A percentile compares a stretch with the other conserved stretches of the same genome.
Conservation (phyloP, 116 monocot species). For the Papilionanthe hybrid region DNA sequence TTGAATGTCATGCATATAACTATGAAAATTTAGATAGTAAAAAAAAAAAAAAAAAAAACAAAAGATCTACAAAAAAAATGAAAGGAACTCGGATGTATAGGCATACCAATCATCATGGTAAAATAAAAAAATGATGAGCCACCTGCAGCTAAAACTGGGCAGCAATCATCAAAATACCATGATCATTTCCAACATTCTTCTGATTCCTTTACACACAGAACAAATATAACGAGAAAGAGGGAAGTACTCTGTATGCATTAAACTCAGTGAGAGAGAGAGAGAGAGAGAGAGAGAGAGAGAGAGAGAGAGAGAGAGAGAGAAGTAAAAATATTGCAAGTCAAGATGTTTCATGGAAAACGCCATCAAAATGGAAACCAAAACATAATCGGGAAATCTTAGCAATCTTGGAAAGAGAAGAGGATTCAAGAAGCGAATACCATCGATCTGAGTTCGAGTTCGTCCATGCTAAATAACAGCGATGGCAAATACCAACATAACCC, state of each 20-base stretch:
- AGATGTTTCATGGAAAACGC: background rate
- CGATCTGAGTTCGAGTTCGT: background rate
- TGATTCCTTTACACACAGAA: background rate
- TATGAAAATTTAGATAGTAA: too few species aligned
- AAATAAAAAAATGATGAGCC: background rate
- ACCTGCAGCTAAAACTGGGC: background rate
- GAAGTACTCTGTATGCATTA: too few species aligned
- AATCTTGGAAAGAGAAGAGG: background rate
- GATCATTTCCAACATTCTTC: slow-evolving; percentile 1
- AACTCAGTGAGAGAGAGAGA: background rate
- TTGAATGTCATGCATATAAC: too few species aligned
- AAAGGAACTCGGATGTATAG: background rate
- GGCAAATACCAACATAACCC: background rate
- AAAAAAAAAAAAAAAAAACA: too few species aligned
- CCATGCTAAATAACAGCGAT: background rate
- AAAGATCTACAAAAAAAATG: too few species aligned
- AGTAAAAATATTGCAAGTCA: background rate
- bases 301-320: too few species aligned
- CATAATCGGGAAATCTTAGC: background rate
- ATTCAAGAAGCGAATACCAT: too few species aligned
- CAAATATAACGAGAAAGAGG: background rate
- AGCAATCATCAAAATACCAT: background rate
- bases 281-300: too few species aligned
- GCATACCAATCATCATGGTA: background rate
- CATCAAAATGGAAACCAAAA: background rate